These are phyloP conservation scores for Tulasnella sp. DNA, from an alignment of 768 basidiomycete species.

Conservation along the genomic window DNA sequence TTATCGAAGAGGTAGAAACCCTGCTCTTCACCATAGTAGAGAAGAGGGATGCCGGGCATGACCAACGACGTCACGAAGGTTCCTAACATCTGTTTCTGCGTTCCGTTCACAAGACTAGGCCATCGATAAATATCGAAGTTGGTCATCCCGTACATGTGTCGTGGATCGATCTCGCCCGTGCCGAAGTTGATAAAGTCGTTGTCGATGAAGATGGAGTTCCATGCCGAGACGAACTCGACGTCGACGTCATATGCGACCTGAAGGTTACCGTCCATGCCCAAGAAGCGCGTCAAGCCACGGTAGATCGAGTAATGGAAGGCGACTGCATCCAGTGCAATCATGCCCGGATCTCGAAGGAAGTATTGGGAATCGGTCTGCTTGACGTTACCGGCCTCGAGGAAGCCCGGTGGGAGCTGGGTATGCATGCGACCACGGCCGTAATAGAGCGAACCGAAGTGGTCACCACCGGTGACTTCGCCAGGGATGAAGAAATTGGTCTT, in stretches of 20 bases:
- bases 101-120: constrained; percentile 80
- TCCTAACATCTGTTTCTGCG: constrained; percentile 58
- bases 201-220: constrained; percentile 83
- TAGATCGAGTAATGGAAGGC: constrained; percentile 95
- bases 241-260: constrained; percentile 78
- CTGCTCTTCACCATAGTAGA: constrained; percentile 91
- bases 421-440: constrained; percentile 82
- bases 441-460: constrained; percentile 79
- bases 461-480: constrained; percentile 90
- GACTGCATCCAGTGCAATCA: constrained; percentile 57
- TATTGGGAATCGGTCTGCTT: constrained; percentile 51
- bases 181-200: constrained; percentile 74
- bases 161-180: constrained; percentile 57
- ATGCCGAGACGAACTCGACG: constrained; percentile 73
- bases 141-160: constrained; percentile 83
- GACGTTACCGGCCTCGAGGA: constrained; percentile 54
- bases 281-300: constrained; percentile 70
- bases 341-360: constrained; percentile 57
- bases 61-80: constrained; percentile 67
- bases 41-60: constrained; percentile 78
- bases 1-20: constrained; percentile 74
- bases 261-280: constrained; percentile 94
- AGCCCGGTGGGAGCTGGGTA: constrained; percentile 52
- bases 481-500: constrained; percentile 86
- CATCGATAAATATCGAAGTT: constrained; percentile 94